Conservation (phyloP, 805 yeast genomes). For the Lachancea sp. region DNA sequence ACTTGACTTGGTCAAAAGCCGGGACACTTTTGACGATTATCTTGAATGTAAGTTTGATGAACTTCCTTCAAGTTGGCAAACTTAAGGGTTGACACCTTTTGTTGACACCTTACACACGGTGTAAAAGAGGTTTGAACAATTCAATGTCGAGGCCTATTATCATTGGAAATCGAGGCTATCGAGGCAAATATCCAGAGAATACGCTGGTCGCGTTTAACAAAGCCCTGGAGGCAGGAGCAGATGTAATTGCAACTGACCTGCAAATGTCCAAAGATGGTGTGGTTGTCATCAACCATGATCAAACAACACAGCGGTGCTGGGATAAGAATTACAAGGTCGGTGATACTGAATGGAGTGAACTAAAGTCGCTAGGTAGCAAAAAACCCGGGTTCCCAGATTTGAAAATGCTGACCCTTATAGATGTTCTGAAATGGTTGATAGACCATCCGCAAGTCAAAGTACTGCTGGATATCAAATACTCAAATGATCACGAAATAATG, state of each 20-base stretch:
- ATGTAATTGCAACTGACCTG: conserved; percentile 48
- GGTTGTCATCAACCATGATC: conserved; percentile 51
- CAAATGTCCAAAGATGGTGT: conserved; percentile 49
- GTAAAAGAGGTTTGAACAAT: not conserved
- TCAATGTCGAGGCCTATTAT: conserved; percentile 12
- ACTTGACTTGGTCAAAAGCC: not conserved
- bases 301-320: conserved; percentile 44
- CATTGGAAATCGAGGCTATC: conserved; percentile 33
- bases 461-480: conserved; percentile 48
- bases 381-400: conserved; percentile 31
- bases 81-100: not conserved
- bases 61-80: not conserved
- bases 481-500: conserved; percentile 40
- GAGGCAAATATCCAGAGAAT: conserved; percentile 40
- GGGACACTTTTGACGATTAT: not conserved
- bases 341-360: conserved; percentile 32
- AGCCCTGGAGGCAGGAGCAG: conserved; percentile 42
- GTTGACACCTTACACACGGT: not conserved
- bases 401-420: conserved; percentile 38
- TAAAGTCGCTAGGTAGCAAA: conserved; percentile 32
- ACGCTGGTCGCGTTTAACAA: conserved; percentile 41
- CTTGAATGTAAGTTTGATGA: not conserved
- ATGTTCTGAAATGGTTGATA: conserved; percentile 37
- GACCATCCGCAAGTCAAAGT: conserved; percentile 32
- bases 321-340: conserved; percentile 35